phyloP scores from a whole-genome alignment of 805 yeast genomes.

The Candida khao-thaluensis region DNA sequence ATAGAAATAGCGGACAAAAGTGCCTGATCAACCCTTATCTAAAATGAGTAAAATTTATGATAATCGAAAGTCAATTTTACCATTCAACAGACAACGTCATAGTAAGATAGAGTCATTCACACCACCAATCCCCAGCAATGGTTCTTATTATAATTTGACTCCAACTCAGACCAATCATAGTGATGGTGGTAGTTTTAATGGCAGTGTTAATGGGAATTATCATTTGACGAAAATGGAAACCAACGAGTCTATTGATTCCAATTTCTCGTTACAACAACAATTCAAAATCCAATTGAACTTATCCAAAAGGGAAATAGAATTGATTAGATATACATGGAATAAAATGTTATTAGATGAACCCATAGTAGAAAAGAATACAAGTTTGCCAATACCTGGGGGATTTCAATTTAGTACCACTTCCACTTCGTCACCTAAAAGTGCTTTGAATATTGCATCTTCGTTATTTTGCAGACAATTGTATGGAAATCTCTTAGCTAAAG shows the following conservation, averaged over 20 bases:
- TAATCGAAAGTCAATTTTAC: constrained; percentile 3
- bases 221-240: constrained; percentile 26
- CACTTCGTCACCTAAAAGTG: constrained; percentile 12
- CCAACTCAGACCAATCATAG: constrained; percentile 12
- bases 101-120: neutral
- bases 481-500: constrained; percentile 61
- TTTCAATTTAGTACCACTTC: constrained; percentile 21
- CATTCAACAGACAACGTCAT: constrained; percentile 1
- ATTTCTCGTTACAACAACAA: constrained; percentile 16
- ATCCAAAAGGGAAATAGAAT: constrained; percentile 40
- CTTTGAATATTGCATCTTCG: constrained; percentile 38
- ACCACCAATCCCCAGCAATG: constrained; percentile 5
- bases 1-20: too few relatives aligned
- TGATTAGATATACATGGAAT: constrained; percentile 48
- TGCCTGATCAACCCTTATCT: too few relatives aligned
- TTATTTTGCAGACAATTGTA: constrained; percentile 77
- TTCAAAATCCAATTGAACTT: constrained; percentile 21
- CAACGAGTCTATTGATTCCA: constrained; percentile 22
- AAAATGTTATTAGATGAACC: constrained; percentile 41
- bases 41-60: constrained; percentile 4
- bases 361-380: constrained; percentile 16
- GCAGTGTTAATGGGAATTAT: constrained; percentile 17
- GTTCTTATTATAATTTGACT: constrained; percentile 13
- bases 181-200: constrained; percentile 1
- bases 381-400: constrained; percentile 36